A percentile compares a stretch with the other conserved stretches of the same genome.
Evolutionary conservation across 2,329 filamentous ascomycete genomes (phyloP).

Genomic region (Exophiala xenobiotica): DNA sequence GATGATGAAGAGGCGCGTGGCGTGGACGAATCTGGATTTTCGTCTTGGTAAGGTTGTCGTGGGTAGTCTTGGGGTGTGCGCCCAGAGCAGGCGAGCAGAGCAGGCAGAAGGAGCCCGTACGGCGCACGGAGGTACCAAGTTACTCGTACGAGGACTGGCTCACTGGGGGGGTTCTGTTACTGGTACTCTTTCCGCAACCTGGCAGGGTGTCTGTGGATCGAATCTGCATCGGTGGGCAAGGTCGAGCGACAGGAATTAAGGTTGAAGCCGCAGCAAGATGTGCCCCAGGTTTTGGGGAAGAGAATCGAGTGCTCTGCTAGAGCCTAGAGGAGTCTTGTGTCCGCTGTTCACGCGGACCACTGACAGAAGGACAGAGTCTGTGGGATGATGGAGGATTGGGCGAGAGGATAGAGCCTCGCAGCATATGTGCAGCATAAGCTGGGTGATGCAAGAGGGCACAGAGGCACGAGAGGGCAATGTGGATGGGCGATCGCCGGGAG

Average conservation of each 20-base stretch:
- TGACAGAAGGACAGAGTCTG: not conserved
- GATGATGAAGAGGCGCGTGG: not conserved
- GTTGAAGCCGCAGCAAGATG: slow-evolving; percentile 6
- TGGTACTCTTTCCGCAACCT: not conserved
- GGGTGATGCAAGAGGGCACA: too few relatives aligned
- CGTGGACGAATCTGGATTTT: not conserved
- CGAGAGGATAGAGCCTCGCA: slow-evolving; percentile 12
- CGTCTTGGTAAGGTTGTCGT: too few relatives aligned
- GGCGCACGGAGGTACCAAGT: too few relatives aligned
- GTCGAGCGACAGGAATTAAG: slow-evolving; percentile 1
- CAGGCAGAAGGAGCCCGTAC: too few relatives aligned
- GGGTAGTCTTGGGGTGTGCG: too few relatives aligned
- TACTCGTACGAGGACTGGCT: too few relatives aligned
- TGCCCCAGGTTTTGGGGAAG: not conserved
- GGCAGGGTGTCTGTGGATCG: slow-evolving; percentile 1
- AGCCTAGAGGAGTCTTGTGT: too few relatives aligned
- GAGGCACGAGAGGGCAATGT: not conserved
- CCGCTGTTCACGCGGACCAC: too few relatives aligned
- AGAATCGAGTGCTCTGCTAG: not conserved
- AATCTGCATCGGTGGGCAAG: not conserved
- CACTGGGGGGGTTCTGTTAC: too few relatives aligned
- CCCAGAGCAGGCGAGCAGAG: not conserved
- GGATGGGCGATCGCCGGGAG: not conserved
- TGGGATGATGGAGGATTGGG: slow-evolving; percentile 4
- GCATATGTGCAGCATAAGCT: slow-evolving; percentile 11